Evolutionary conservation across 441 rosid genomes (phyloP).

Genomic region (Populus hybrid): DNA sequence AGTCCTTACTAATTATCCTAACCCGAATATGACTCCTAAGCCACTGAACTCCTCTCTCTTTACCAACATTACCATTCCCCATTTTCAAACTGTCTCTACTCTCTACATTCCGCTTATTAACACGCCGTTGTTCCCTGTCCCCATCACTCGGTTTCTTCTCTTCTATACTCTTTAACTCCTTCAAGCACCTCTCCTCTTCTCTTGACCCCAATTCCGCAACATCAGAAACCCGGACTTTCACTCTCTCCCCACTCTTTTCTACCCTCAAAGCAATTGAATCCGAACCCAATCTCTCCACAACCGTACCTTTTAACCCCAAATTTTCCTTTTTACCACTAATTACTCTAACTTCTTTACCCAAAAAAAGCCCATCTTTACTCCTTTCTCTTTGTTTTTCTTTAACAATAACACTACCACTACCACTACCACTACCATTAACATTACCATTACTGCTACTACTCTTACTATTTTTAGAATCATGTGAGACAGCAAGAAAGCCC

Average conservation of each 20-base stretch:
- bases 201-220: conserved; percentile 64
- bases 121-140: background rate
- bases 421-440: background rate
- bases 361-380: conserved; percentile 21
- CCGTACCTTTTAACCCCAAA: conserved; percentile 53
- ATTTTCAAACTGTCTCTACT: background rate
- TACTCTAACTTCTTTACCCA: conserved; percentile 66
- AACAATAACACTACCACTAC: background rate
- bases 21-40: conserved; percentile 72
- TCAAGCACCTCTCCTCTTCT: conserved; percentile 67
- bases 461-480: background rate
- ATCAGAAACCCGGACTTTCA: conserved; percentile 39
- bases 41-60: conserved; percentile 42
- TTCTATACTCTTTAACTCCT: conserved; percentile 31
- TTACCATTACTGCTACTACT: background rate
- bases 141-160: background rate
- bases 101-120: background rate
- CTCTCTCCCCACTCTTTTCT: conserved; percentile 37
- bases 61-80: conserved; percentile 21
- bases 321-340: conserved; percentile 41
- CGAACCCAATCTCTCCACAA: conserved; percentile 34
- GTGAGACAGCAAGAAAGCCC: background rate
- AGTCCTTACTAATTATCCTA: conserved; percentile 59
- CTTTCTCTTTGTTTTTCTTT: background rate
- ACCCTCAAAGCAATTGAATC: conserved; percentile 45